phyloP scores from a whole-genome alignment of 495 filamentous ascomycete species.

The Elaphomyces granulatus region DNA sequence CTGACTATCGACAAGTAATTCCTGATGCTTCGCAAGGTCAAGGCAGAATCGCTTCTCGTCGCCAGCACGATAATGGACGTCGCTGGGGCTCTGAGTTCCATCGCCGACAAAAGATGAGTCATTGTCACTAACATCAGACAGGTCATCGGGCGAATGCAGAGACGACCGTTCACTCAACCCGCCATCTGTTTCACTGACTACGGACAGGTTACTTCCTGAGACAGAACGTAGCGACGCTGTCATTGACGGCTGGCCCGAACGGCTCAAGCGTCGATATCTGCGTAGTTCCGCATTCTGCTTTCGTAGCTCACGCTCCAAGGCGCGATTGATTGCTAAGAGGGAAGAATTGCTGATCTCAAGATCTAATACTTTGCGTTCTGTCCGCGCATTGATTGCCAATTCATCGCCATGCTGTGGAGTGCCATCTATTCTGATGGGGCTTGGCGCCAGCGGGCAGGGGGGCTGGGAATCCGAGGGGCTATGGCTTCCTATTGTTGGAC shows the following conservation, averaged over 20 bases:
- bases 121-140: conserved; percentile 35
- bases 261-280: conserved; percentile 64
- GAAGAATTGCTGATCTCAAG: conserved; percentile 97
- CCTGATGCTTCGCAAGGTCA: conserved; percentile 79
- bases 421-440: conserved; percentile 30
- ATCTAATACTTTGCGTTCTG: conserved; percentile 90
- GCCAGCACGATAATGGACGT: conserved; percentile 26
- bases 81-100: conserved; percentile 20
- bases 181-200: conserved; percentile 25
- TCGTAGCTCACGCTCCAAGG: conserved; percentile 76
- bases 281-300: conserved; percentile 84
- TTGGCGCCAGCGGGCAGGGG: conserved; percentile 22
- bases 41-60: conserved; percentile 69
- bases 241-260: conserved; percentile 56
- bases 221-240: conserved; percentile 28
- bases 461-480: conserved; percentile 18
- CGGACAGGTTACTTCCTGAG: conserved; percentile 23
- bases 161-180: conserved; percentile 23
- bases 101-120: conserved; percentile 25
- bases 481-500: conserved; percentile 30
- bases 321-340: conserved; percentile 90
- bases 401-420: conserved; percentile 45
- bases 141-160: conserved; percentile 21
- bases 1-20: conserved; percentile 73
- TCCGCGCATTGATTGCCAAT: conserved; percentile 65